Evolutionary conservation across 2,329 filamentous ascomycete species (phyloP), one percentile per base, ranked within the genome.

Genomic region (Huntiella savannae): DNA sequence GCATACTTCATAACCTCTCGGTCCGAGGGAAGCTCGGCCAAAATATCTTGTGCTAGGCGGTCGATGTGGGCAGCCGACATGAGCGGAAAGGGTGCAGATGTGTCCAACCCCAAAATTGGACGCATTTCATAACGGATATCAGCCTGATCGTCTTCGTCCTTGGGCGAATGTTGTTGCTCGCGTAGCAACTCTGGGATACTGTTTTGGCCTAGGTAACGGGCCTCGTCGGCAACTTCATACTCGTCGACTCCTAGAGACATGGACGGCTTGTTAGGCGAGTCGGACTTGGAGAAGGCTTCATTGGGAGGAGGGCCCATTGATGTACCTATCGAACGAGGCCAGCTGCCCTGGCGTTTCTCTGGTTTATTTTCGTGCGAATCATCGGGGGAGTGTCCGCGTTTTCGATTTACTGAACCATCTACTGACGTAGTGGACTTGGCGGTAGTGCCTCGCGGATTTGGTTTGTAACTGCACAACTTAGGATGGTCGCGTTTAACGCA

Each of bases 401-500:
- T 69, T 55, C 51, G 52, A 38, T 43, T 50, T n/a, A 46, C 40
- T 32, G 46, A 48, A 49, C 48, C 43, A 32, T 49, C 47, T 7
- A 45, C 39, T 4, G 47, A 49, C 11, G 47, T 32, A 15, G 34
- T 43, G 4, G 54, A 51, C 19, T 50, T 45, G 40, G 49, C 43
- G 19, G 51, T 50, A 5, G 56, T 52, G 3, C 59, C 54, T 43
- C 54, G 54, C 10, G 55, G 59, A 56, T 78, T 79, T 11, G 75
- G 75, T 56, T 78, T 78, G 61, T 79, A 79, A 22, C 73, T 78
- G 56, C 75, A 79, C 43, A 79, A 63, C 58, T 72, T 67, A 2
- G 74, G 67, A 53, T 79, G 75, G 49, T 79, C 74, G 46, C 75
- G 63, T 62, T 77, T 78, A 55, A 77, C 68, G 55, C 75, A 79